Base-by-base conservation (phyloP, 78 protist genomes). In the Dictyostelium capitatum region DNA sequence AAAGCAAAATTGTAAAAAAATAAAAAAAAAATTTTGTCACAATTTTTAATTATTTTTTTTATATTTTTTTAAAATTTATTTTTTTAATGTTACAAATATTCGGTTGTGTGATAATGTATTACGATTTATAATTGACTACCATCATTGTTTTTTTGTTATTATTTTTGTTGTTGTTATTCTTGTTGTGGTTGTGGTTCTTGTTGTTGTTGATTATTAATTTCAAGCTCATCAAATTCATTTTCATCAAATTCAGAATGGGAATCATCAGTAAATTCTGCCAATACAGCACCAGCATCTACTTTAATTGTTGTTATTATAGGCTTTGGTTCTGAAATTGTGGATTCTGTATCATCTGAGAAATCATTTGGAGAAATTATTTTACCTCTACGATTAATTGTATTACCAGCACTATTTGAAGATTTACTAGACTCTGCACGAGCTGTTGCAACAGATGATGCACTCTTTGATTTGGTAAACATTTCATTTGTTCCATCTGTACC, bases 221-320 rank as follows among this genome's bases (percentile, higher is more conserved):
- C n/a, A n/a, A n/a, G n/a, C n/a, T 37, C 43, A 2, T 69, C 79
- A 46, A n/a, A 41, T 19, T 19, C 19, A n/a, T 72, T 43, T 20
- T 72, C 79, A 9, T 72, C 79, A n/a, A 43, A 10, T 28, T 75
- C 82, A 15, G 82, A 75, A 17, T 25, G 7, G 7, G 82, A n/a
- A 23, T 75, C 82, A 75, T 75, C 82, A 15, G 82, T 75, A 30
- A 75, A 75, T 75, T 75, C 82, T 12, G 82, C 82, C 8, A 75
- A 51, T 19, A 75, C 64, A 51, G 57, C 48, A 50, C 65, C 82
- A 75, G 82, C 28, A 6, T n/a, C 79, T 20, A 23, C 79, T 41
- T n/a, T 72, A 10, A n/a, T 54, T 72, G 69, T 1, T 8, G 8
- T 19, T 11, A 10, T 8, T 0, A 19, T 2, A 37, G 43, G 43